Base-by-base conservation (phyloP, 148 eudicot species). In the Cornus florida region DNA sequence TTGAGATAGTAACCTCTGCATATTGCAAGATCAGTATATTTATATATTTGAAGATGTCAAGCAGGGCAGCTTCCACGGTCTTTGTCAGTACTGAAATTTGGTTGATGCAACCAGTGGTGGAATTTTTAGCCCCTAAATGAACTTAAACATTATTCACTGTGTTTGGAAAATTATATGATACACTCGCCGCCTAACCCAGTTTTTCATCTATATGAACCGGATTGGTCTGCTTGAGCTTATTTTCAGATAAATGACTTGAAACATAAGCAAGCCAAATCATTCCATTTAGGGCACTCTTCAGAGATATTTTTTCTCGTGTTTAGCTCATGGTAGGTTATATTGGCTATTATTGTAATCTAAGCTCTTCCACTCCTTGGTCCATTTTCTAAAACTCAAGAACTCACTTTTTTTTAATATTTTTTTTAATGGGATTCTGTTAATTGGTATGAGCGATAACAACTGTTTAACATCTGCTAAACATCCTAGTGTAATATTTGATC, bases 1-100 rank as follows among this genome's bases (percentile, higher is more conserved):
- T 11, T 84, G 71, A 38, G 19, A 77, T 59, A 77, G 23, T 41
- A 31, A 64, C 39, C 35, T 77, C 24, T 50, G 57, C 79, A 38
- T 46, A 31, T 10, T 73, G 76, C 19, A 35, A 53, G 16, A 28
- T 39, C 3, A 73, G 35, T 19, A 9, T 19, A 53, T 80, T 38
- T 38, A 24, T 56, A 24, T 39, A 19, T 43, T 68, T 31, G 77
- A 46, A 71, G 69, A 64, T 22, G 62, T 66, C 8, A 10, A 75
- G 66, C 60, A 66, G 60, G 78, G 43, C 16, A 43, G 78, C 64
- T 66, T 67, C 78, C 59, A 16, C 9, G 23, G 46, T 31, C 7
- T 13, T n/a, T 62, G 66, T 62, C 19, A 62, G 46, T 35, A 7
- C 14, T 19, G 38, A 70, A 3, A 70, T 70, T 39, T 70, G 73